Conservation (phyloP, 176 grass and related monocot genomes). For the Juncus effusus region DNA sequence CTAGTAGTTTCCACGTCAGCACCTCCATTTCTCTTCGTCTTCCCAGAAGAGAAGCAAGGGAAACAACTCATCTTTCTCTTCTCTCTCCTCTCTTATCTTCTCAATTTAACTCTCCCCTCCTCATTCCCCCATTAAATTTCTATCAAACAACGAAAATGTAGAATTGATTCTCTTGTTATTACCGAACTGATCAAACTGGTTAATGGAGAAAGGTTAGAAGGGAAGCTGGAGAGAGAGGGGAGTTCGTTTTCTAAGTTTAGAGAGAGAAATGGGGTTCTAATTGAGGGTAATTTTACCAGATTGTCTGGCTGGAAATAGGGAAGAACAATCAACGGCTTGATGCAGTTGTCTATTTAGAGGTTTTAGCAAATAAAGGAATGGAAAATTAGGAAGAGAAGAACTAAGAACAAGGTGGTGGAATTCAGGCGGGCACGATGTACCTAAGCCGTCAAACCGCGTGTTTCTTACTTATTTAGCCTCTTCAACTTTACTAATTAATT, state of each 20-base stretch:
- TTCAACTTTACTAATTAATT: too few relatives aligned
- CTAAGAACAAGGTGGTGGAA: too few relatives aligned
- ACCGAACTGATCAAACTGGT: not conserved
- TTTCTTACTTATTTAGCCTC: too few relatives aligned
- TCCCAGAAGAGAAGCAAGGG: constrained; percentile 65
- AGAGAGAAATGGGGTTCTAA: not conserved
- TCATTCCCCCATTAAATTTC: not conserved
- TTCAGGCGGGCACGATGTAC: too few relatives aligned
- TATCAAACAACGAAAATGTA: not conserved
- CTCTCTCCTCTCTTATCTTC: constrained; percentile 1
- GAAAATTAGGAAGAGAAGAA: too few relatives aligned
- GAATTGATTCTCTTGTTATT: not conserved
- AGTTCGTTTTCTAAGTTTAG: constrained; percentile 21
- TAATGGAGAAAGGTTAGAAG: constrained; percentile 1
- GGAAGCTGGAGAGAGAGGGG: not conserved
- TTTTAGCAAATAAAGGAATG: too few relatives aligned
- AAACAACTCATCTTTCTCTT: constrained; percentile 67
- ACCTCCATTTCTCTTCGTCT: constrained; percentile 27
- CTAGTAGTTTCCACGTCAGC: not conserved
- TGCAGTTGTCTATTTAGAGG: too few relatives aligned
- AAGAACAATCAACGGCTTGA: too few relatives aligned
- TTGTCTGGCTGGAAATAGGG: constrained; percentile 9
- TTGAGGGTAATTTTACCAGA: constrained; percentile 12
- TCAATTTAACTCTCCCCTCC: not conserved
- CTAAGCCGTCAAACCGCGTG: too few relatives aligned